phyloP scores from a whole-genome alignment of 23 red algal species.

The Gracilaria gracilis region DNA sequence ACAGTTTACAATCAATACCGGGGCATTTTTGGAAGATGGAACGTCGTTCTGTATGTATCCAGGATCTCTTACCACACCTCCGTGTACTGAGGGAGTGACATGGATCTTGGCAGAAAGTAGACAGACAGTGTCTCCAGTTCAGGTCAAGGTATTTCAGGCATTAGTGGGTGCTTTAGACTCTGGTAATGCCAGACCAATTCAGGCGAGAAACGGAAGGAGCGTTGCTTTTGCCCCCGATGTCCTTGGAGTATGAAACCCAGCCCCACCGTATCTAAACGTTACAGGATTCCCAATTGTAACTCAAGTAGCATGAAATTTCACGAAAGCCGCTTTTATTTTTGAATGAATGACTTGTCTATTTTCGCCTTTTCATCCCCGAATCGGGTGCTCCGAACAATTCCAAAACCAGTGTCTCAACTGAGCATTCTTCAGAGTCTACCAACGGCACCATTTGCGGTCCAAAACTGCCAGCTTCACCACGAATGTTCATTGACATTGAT shows the following conservation, averaged over 20 bases:
- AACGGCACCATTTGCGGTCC: no score
- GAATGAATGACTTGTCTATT: no score
- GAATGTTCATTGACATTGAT: no score
- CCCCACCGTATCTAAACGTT: no score
- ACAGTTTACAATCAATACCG: neutral
- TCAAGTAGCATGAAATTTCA: no score
- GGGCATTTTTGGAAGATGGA: neutral
- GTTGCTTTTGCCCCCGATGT: conserved; percentile 1
- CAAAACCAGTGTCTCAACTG: no score
- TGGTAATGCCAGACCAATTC: conserved; percentile 19
- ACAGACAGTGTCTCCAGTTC: neutral
- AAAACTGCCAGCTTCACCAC: no score
- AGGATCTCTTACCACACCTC: conserved; percentile 70
- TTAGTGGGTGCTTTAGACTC: neutral
- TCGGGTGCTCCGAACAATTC: no score
- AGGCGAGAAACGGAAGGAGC: neutral
- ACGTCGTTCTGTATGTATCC: conserved; percentile 15
- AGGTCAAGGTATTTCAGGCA: neutral
- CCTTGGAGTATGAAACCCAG: neutral
- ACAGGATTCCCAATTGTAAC: no score
- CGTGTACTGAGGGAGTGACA: conserved; percentile 73
- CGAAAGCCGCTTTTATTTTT: no score
- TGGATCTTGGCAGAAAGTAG: conserved; percentile 15
- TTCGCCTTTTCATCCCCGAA: no score
- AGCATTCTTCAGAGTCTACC: no score